Evolutionary conservation across 2,329 filamentous ascomycete species (phyloP).

Genomic region (Penicillium sp.): DNA sequence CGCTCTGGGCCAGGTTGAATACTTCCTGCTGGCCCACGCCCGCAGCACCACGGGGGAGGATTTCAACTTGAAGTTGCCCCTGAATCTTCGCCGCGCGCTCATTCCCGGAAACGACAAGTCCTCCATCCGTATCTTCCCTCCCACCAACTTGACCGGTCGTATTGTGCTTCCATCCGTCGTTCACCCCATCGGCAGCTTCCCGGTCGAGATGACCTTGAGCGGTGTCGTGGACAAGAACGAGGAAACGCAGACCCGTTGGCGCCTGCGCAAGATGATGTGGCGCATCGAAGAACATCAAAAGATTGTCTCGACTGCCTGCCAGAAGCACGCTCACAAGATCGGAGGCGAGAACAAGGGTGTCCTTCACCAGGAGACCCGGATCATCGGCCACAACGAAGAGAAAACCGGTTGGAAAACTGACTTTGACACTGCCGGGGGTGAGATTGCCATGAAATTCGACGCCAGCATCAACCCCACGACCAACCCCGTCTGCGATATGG

Average conservation of each 20-base stretch:
- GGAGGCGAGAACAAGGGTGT: slow-evolving; percentile 63
- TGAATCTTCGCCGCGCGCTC: slow-evolving; percentile 75
- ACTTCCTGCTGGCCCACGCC: slow-evolving; percentile 66
- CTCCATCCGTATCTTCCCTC: slow-evolving; percentile 89
- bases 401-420: slow-evolving; percentile 87
- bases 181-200: slow-evolving; percentile 78
- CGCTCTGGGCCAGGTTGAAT: slow-evolving; percentile 65
- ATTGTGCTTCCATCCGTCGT: slow-evolving; percentile 77
- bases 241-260: slow-evolving; percentile 73
- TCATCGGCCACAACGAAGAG: slow-evolving; percentile 74
- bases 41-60: slow-evolving; percentile 56
- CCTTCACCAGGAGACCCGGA: slow-evolving; percentile 66
- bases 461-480: slow-evolving; percentile 55
- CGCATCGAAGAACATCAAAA: slow-evolving; percentile 82
- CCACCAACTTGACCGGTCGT: slow-evolving; percentile 84
- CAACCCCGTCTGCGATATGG: slow-evolving; percentile 71
- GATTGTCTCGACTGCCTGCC: slow-evolving; percentile 71
- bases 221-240: slow-evolving; percentile 71
- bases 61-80: slow-evolving; percentile 59
- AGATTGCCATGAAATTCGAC: slow-evolving; percentile 75
- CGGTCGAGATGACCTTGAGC: slow-evolving; percentile 71
- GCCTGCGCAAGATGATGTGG: slow-evolving; percentile 86
- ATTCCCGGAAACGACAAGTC: slow-evolving; percentile 74
- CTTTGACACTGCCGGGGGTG: slow-evolving; percentile 59
- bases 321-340: slow-evolving; percentile 64